Base-by-base conservation (phyloP, 164 flowering plant genomes). In the Stephania yunnanensis region DNA sequence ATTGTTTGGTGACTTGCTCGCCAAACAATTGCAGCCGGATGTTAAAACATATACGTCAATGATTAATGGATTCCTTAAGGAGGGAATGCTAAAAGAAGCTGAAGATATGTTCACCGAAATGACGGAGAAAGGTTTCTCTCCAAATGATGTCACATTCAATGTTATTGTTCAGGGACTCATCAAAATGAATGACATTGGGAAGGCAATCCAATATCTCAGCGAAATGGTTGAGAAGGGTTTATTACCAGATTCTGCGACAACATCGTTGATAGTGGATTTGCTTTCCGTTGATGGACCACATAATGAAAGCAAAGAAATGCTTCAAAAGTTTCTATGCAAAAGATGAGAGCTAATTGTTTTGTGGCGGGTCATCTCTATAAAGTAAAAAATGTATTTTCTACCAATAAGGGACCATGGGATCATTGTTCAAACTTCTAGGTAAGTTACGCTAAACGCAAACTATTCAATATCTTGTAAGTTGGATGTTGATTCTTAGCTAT, bases 211-310 rank as follows among this genome's bases (percentile, higher is more conserved):
- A 29, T 46, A 76, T 25, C 15, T 74, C 1, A 7, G 36, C 6
- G 76, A 69, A 52, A 82, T 82, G 82, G 61, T 69, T 19, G 71
- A 64, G 22, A 76, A 69, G 44, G 81, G 81, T n/a, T 76, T 76
- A 66, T 36, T 71, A 7, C 65, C 70, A 9, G 6, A 31, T 69
- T 19, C 69, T 7, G 11, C 48, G 4, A 50, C 64, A 11, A 46
- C 55, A 6, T 11, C 79, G 19, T 5, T 66, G 11, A 7, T 74
- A 19, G 71, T 45, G 42, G 58, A 76, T 71, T 76, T 76, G 30
- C 48, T 72, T 17, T 10, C 20, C 50, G 67, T 45, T 10, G 68
- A 58, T 72, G 67, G 44, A 20, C 67, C 19, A 19, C n/a, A 36
- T 58, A 5, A 71, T 20, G 61, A 71, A 71, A n/a, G 71, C 71